Evolutionary conservation across 2,329 filamentous ascomycete genomes (phyloP), one percentile per base, ranked within the genome.

Genomic region (Aureobasidium sp.): DNA sequence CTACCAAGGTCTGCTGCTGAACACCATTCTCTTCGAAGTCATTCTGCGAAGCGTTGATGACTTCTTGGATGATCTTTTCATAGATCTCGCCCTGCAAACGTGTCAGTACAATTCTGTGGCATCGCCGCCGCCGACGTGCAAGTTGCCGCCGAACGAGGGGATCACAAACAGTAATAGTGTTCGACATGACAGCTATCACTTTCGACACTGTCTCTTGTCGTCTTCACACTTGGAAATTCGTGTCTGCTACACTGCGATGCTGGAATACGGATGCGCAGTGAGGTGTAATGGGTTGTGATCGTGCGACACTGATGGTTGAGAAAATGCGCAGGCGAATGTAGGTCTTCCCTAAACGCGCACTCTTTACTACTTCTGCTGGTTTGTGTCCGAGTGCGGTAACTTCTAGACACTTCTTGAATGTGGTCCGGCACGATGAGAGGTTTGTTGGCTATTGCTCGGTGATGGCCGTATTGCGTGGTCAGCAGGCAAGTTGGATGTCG

Each of bases 21-120:
- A 97, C 88, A 70, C 94, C 94, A 69, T 88, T 91, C 78, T 99
- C 94, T 76, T 99, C 94, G 74, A 99, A 97, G 77, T 97, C 94
- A 72, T 93, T 89, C 72, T 90, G 85, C 71, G 93, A 97, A 68
- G 74, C 72, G 55, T 70, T 67, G 64, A 79, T 73, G 64, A 80
- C 78, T 70, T 89, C 88, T 69, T 93, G 88, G 76, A 97, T 90
- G 73, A 99, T 91, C 78, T 94, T 90, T 76, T 87, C 81, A 76
- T 97, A 99, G 71, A 97, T 87, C 68, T 79, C 78, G 71, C 94
- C 94, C 79, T 86, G 67, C 27, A 12, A 29, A 36, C 20, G 9
- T 50, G 60, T 63, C 42, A 56, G 46, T 46, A 23, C 12, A n/a
- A 20, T 23, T 27, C 20, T n/a, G 17, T 20, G 39, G 15, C 46